These are phyloP conservation scores for Besnoitia besnoiti DNA, from an alignment of 169 alveolate genomes.

Conservation along the genomic window DNA sequence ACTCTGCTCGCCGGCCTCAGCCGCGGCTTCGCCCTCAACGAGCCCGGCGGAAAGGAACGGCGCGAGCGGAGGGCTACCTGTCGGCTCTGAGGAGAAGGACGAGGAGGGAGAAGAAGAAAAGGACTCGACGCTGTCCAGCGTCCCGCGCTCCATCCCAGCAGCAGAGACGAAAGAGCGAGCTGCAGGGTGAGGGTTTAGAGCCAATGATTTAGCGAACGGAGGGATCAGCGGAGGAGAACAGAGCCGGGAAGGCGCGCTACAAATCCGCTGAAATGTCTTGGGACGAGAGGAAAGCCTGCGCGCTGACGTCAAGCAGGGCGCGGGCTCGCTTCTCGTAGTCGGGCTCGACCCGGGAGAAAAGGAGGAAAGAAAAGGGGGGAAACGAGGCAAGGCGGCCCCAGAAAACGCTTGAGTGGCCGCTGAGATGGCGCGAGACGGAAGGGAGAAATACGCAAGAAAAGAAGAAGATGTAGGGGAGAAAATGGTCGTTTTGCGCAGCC, in stretches of 20 bases:
- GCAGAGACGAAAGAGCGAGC: too few relatives aligned
- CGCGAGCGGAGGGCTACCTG: neutral
- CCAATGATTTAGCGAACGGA: neutral
- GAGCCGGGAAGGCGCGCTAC: too few relatives aligned
- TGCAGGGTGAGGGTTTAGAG: too few relatives aligned
- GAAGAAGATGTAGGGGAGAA: neutral
- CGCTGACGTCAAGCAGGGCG: too few relatives aligned
- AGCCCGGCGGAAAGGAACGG: too few relatives aligned
- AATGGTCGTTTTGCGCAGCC: too few relatives aligned
- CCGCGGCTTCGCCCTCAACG: neutral
- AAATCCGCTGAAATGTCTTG: too few relatives aligned
- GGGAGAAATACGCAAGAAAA: neutral
- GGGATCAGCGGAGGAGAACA: too few relatives aligned
- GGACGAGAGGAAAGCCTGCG: neutral
- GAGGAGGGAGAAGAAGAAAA: neutral
- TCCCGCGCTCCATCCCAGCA: neutral
- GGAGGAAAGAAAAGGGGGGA: neutral
- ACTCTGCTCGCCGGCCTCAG: too few relatives aligned
- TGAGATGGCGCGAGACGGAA: neutral
- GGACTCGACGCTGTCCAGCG: neutral
- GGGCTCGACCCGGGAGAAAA: neutral
- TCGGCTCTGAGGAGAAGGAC: neutral
- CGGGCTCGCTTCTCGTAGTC: too few relatives aligned
- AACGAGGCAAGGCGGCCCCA: neutral
- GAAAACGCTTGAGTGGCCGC: neutral